Evolutionary conservation across 148 eudicot genomes (phyloP), one percentile per base, ranked within the genome.

Genomic region (Polygonum maritimum): DNA sequence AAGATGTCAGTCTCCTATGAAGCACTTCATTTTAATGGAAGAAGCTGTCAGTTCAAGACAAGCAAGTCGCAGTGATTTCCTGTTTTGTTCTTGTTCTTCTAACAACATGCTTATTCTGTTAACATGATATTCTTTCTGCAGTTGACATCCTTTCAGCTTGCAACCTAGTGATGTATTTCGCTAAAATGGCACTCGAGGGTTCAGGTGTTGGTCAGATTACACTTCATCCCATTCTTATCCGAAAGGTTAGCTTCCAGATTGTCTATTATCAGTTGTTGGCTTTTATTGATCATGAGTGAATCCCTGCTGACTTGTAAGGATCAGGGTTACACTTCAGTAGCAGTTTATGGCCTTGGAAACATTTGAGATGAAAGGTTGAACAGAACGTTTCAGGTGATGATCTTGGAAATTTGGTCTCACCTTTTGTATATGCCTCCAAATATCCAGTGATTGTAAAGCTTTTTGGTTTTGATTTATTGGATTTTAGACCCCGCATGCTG

Each of bases 141-240:
- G 94, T 95, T 78, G 99, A 95, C 83, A 92, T 95, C 74, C 94
- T 95, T 74, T 95, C 99, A 70, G 92, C 97, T 13, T 95, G 99
- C 86, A 95, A 95, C 88, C 96, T 95, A 79, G 92, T 90, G 71
- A 95, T 92, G 78, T 95, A 95, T 83, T 95, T 95, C 86, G 99
- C 97, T 40, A 95, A 95, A 87, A 90, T 95, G 97, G 90, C 79
- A 87, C 97, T 95, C 44, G 99, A 90, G 77, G 91, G 96, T 49
- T 95, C 99, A 71, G 99, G 99, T 47, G 97, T 95, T 79, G 99
- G 99, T 78, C 94, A 95, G 87, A 95, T 95, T 80, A 80, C 94
- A 75, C 67, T 95, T 33, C 82, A 79, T 80, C 99, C 99, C 15
- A 92, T 95, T 74, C 99, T 95, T 71, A 89, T 95, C n/a, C 83